Evolutionary conservation across 257 asterid species (phyloP), one percentile per base, ranked within the genome.

Genomic region (Fraxinus anomala): DNA sequence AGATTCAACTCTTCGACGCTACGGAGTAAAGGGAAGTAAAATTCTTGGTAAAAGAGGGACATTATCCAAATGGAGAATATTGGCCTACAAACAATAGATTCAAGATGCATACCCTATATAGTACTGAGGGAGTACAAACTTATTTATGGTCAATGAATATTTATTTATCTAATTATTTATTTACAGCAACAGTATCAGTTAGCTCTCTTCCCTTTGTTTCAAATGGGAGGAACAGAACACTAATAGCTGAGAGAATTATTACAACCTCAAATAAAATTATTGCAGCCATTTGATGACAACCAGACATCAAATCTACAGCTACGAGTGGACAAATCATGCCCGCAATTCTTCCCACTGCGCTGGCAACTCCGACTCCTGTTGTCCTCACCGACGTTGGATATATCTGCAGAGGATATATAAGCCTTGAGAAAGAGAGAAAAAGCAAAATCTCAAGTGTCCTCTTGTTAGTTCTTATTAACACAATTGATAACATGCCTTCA

Each of bases 281-380:
- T 63, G 97, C 97, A 61, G 87, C 81, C 76, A 82, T 76, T 84
- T 85, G 90, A 76, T 91, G 97, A 86, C 97, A 94, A 65, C 89
- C 82, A 19, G 92, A 87, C 51, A 92, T 91, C 78, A 94, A 85
- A 23, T 81, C 85, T 11, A 94, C 94, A 0, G 92, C 98, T 16
- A 94, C 94, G 28, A 94, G 86, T 51, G 97, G 97, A 47, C 92
- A 86, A 42, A 92, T 77, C 96, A 94, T 92, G 36, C 97, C 96
- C 2, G 88, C 97, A 68, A 94, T 86, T 85, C 97, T 85, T 59
- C 98, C 98, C 66, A 94, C 85, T 4, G 94, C 81, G 68, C 81
- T 86, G 0, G 97, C 93, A 73, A 79, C 87, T 68, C 97, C 98
- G 36, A 79, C 83, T 42, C 98, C 98, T 0, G 92, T 92, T 72